Conservation (phyloP, 73 alveolate species). For the Symbiodinium pilosum region DNA sequence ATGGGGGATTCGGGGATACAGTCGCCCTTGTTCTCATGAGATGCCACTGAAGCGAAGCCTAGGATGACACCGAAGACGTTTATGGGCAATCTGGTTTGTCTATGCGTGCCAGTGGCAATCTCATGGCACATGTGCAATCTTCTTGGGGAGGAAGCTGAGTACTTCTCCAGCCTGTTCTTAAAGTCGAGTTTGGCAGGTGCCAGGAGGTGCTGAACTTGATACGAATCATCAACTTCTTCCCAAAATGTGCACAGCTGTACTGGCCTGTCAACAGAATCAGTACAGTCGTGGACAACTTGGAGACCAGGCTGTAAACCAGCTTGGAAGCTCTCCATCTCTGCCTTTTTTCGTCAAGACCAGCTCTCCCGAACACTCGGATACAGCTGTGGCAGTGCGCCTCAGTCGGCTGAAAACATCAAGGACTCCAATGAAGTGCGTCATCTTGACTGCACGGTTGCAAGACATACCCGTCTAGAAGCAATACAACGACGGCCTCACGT, state of each 20-base stretch:
- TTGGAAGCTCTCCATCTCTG: not conserved
- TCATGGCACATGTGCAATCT: not conserved
- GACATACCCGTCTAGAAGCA: no score
- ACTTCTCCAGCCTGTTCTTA: no score
- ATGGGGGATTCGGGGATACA: not conserved
- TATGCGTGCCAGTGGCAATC: not conserved
- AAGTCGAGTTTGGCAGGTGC: no score
- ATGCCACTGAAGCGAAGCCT: not conserved
- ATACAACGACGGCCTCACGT: no score
- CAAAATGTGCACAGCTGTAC: not conserved
- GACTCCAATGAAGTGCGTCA: no score
- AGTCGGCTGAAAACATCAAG: no score
- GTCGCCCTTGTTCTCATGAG: not conserved
- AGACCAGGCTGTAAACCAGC: not conserved
- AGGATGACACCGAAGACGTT: not conserved
- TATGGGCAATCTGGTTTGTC: no score
- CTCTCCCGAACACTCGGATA: not conserved
- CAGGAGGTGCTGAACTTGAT: no score
- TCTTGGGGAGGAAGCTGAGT: not conserved
- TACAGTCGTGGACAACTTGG: not conserved
- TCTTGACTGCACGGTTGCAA: no score
- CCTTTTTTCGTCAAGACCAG: not conserved
- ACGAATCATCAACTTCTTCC: not conserved
- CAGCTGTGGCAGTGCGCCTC: not conserved
- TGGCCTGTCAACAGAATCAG: conserved; percentile 20